Percentiles rank a stretch among this genome's conserved stretches.
phyloP scores from a whole-genome alignment of 2,329 filamentous ascomycete genomes.

The Aspergillus caelatus region DNA sequence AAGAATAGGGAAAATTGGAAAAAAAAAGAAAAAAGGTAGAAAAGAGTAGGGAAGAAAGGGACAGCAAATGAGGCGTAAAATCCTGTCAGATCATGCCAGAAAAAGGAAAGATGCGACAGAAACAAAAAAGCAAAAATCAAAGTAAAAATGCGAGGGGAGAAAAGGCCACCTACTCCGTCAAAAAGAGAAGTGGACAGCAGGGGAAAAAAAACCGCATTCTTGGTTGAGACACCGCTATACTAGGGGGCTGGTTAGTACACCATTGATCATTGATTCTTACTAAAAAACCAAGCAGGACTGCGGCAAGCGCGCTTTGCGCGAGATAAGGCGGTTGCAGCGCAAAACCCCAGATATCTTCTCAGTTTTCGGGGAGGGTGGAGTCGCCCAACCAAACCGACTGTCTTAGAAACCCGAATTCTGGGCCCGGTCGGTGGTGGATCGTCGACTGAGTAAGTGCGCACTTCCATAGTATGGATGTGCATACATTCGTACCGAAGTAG shows the following conservation, averaged over 20 bases:
- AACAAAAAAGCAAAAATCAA: slow-evolving; percentile 5
- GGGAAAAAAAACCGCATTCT: slow-evolving; percentile 4
- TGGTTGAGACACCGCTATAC: slow-evolving; percentile 3
- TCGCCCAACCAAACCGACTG: slow-evolving; percentile 14
- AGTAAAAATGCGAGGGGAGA: background rate
- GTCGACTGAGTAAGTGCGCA: background rate
- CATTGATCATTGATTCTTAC: background rate
- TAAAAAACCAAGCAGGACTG: slow-evolving; percentile 9
- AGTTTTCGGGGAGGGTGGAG: slow-evolving; percentile 14
- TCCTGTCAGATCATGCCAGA: slow-evolving; percentile 9
- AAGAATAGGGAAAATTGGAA: background rate
- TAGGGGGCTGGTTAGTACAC: background rate
- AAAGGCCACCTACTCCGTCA: background rate
- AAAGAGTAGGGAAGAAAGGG: slow-evolving; percentile 7
- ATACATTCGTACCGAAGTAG: slow-evolving; percentile 1
- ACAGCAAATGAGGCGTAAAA: slow-evolving; percentile 5
- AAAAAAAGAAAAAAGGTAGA: slow-evolving; percentile 3
- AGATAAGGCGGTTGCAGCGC: slow-evolving; percentile 39
- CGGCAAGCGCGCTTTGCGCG: slow-evolving; percentile 45
- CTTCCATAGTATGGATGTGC: slow-evolving; percentile 4
- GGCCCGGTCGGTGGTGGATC: slow-evolving; percentile 15
- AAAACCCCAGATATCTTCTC: slow-evolving; percentile 31
- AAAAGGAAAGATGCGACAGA: slow-evolving; percentile 9
- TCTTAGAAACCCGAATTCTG: slow-evolving; percentile 10
- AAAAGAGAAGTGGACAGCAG: slow-evolving; percentile 8